Evolutionary conservation across 441 rosid genomes (phyloP).

Genomic region (Croton laevigatus): DNA sequence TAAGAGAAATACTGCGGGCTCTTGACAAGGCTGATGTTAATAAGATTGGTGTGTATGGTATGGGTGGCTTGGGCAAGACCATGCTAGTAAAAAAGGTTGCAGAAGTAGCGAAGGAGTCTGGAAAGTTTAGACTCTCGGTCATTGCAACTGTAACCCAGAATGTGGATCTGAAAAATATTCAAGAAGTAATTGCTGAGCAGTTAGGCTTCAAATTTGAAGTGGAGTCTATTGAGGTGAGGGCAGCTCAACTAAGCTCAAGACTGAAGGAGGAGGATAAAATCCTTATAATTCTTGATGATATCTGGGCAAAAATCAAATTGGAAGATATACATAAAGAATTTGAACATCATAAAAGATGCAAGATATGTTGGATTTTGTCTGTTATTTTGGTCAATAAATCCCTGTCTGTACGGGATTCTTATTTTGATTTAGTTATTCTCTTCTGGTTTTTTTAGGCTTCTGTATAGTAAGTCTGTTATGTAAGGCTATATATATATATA

Average conservation of each 20-base stretch:
- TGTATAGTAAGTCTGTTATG: too few relatives aligned
- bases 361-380: too few relatives aligned
- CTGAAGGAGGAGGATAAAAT: slow-evolving; percentile 8
- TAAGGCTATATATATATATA: too few relatives aligned
- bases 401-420: too few relatives aligned
- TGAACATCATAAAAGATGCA: slow-evolving; percentile 8
- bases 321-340: slow-evolving; percentile 23
- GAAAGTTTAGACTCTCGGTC: slow-evolving; percentile 10
- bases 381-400: too few relatives aligned
- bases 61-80: slow-evolving; percentile 30
- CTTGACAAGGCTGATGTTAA: slow-evolving; percentile 5
- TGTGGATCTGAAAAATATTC: slow-evolving; percentile 3
- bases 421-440: too few relatives aligned
- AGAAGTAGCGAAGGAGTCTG: not conserved
- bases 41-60: slow-evolving; percentile 21
- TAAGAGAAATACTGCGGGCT: slow-evolving; percentile 10
- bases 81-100: slow-evolving; percentile 9
- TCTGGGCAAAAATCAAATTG: slow-evolving; percentile 22
- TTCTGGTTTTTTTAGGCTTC: too few relatives aligned
- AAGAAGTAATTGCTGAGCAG: slow-evolving; percentile 12
- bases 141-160: slow-evolving; percentile 7
- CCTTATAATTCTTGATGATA: slow-evolving; percentile 23
- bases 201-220: not conserved
- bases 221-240: not conserved
- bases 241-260: not conserved